Evolutionary conservation across 1,284 basidiomycete genomes (phyloP), one percentile per base, ranked within the genome.

Genomic region (Trametes polyzona): DNA sequence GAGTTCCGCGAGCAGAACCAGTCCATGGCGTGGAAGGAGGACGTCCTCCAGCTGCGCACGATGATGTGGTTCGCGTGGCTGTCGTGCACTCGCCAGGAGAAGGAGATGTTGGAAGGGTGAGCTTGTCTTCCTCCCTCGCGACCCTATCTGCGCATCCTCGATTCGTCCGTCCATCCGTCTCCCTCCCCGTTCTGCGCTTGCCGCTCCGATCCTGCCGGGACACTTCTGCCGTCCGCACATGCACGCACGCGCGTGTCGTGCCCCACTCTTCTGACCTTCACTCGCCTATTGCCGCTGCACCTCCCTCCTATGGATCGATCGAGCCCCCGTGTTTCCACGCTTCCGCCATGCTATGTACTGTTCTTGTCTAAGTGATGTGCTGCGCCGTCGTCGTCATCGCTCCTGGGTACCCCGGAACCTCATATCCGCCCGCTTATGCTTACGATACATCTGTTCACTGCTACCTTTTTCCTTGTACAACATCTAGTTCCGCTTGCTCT

Each of bases 31-130:
- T 98, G 95, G 95, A 96, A 96, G 74, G 92, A 96, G 69, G 95
- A 98, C 69, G 92, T 96, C 3, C 77, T 98, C 63, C 94, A 96
- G 75, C 78, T 98, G 64, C 83, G 90, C 66, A 91, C 88, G 55
- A 95, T 95, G 83, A 89, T 96, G 84, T 96, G 94, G 93, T 95
- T 88, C 69, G 90, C 90, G 33, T 93, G 92, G 92, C 71, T 89
- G 62, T 88, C 86, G 33, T 90, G 88, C 60, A 69, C 71, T 56
- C 74, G 76, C 41, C 79, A 82, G 63, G 80, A 82, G 62, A 77
- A 76, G 64, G 76, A 78, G 61, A 69, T 73, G 21, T 24, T 60
- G 69, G 73, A 72, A 29, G 42, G 49, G 21, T 62, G 23, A 47
- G 73, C 11, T 26, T 67, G 24, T 39, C 17, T 11, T 33, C 16